A percentile compares a stretch with the other conserved stretches of the same genome.
Evolutionary conservation across 2,329 filamentous ascomycete species (phyloP).

Genomic region (Aspergillus caelatus): DNA sequence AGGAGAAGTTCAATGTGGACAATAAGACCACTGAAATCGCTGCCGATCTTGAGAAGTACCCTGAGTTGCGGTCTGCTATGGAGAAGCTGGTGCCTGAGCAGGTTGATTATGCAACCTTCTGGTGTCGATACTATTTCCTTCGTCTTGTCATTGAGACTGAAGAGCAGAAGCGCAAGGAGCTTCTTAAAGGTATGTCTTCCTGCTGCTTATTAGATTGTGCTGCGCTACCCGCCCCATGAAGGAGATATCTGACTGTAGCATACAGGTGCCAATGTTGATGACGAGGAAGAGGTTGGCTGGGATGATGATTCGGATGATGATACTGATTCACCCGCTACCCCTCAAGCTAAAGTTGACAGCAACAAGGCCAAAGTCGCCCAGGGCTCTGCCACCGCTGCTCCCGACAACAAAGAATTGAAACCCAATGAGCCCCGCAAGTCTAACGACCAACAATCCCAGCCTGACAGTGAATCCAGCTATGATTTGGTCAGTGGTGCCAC

Average conservation of each 20-base stretch:
- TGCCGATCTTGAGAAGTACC: constrained; percentile 79
- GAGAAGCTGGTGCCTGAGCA: constrained; percentile 92
- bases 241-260: constrained; percentile 9
- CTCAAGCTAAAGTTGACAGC: constrained; percentile 42
- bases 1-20: constrained; percentile 74
- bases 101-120: constrained; percentile 88
- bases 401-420: constrained; percentile 56
- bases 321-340: constrained; percentile 45
- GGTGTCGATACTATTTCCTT: constrained; percentile 94
- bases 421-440: constrained; percentile 68
- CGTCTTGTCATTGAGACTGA: constrained; percentile 91
- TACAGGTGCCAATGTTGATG: constrained; percentile 55
- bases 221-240: neutral
- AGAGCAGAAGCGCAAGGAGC: constrained; percentile 82
- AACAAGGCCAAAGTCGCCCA: constrained; percentile 32
- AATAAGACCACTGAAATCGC: constrained; percentile 83
- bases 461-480: constrained; percentile 94
- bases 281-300: constrained; percentile 71
- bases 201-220: constrained; percentile 10
- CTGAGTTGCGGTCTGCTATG: constrained; percentile 85
- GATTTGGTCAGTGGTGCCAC: constrained; percentile 83
- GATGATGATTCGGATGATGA: constrained; percentile 72
- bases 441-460: constrained; percentile 85
- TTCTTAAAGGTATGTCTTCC: constrained; percentile 75
- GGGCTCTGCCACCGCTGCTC: constrained; percentile 34